Percentiles rank a stretch among this genome's conserved stretches.
Evolutionary conservation across 805 yeast species (phyloP).

Genomic region (Henningerozyma blattae): DNA sequence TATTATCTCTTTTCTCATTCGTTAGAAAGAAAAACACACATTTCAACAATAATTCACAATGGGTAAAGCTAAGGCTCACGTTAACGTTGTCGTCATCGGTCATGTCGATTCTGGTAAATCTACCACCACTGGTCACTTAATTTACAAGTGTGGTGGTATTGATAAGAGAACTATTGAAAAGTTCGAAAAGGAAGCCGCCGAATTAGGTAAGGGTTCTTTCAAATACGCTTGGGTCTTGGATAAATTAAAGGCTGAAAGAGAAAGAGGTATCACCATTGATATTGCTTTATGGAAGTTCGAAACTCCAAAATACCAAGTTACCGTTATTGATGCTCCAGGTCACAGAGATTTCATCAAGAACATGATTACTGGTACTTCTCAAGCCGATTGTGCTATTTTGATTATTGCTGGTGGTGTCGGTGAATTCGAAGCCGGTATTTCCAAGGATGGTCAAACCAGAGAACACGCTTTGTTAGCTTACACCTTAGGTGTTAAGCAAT

Average conservation of each 20-base stretch:
- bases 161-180: constrained; percentile 98
- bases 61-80: constrained; percentile 97
- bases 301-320: constrained; percentile 80
- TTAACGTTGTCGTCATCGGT: constrained; percentile 99
- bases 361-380: constrained; percentile 92
- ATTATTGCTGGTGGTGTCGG: constrained; percentile 88
- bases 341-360: constrained; percentile 95
- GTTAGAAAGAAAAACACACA: no score
- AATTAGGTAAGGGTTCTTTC: constrained; percentile 94
- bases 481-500: constrained; percentile 81
- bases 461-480: constrained; percentile 86
- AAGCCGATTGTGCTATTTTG: constrained; percentile 85
- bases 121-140: constrained; percentile 98
- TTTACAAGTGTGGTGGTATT: constrained; percentile 99
- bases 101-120: constrained; percentile 99
- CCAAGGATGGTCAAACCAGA: constrained; percentile 91
- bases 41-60: no score
- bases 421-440: constrained; percentile 94
- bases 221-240: constrained; percentile 97
- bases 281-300: constrained; percentile 89
- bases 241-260: constrained; percentile 92
- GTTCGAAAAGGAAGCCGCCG: constrained; percentile 97
- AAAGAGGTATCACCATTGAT: constrained; percentile 94
- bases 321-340: constrained; percentile 93
- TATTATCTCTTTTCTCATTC: no score